Evolutionary conservation across 805 yeast genomes (phyloP).

Genomic region (Phaffomyces antillensis): DNA sequence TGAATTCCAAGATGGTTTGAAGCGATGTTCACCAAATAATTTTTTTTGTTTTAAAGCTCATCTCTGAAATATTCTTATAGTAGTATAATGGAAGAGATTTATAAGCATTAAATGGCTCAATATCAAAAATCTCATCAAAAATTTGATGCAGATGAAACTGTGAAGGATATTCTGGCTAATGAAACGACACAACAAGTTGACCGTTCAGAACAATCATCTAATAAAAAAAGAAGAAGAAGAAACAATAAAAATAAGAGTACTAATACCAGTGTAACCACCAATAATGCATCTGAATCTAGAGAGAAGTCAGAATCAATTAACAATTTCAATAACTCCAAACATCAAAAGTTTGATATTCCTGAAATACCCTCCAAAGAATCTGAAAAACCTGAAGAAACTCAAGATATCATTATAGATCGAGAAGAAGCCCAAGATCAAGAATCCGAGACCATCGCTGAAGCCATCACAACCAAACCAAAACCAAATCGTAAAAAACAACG

Average conservation of each 20-base stretch:
- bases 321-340: slow-evolving; percentile 1
- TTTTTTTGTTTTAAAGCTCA: neutral
- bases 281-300: too few relatives aligned
- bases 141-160: slow-evolving; percentile 2
- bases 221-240: slow-evolving; percentile 15
- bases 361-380: neutral
- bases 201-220: neutral
- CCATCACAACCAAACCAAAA: neutral
- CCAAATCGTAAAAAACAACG: slow-evolving; percentile 6
- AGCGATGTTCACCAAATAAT: too few relatives aligned
- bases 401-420: neutral
- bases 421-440: neutral
- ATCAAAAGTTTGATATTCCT: slow-evolving; percentile 1
- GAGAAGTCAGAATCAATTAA: neutral
- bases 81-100: too few relatives aligned
- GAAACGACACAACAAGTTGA: too few relatives aligned
- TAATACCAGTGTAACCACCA: neutral
- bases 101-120: neutral
- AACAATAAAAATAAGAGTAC: slow-evolving; percentile 7
- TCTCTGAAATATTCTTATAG: neutral
- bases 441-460: neutral
- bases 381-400: neutral
- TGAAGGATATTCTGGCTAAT: too few relatives aligned
- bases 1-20: neutral
- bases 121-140: slow-evolving; percentile 9